phyloP scores from a whole-genome alignment of 768 basidiomycete species.

The Trametopsis cervina region DNA sequence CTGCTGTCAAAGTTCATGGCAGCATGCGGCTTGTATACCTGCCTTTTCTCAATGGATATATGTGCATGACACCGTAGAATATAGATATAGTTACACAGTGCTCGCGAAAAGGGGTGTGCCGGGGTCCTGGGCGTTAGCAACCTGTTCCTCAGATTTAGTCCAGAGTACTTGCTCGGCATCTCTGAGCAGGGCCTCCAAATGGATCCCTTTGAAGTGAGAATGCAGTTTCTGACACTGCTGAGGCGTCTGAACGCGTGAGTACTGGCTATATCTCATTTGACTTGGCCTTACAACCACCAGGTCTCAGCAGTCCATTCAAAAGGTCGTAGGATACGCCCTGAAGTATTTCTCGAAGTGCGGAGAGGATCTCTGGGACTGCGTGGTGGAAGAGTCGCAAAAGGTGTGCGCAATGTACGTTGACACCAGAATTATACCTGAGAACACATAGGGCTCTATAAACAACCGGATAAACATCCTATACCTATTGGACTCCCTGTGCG shows the following conservation, averaged over 20 bases:
- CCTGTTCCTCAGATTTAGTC: too few species aligned
- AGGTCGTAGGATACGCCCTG: slow-evolving; percentile 77
- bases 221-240: slow-evolving; percentile 63
- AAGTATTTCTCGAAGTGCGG: slow-evolving; percentile 82
- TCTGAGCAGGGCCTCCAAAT: too few species aligned
- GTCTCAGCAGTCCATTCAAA: slow-evolving; percentile 84
- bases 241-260: slow-evolving; percentile 62
- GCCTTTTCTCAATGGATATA: too few species aligned
- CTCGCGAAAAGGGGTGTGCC: too few species aligned
- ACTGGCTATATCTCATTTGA: neutral
- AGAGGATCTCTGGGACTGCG: slow-evolving; percentile 92
- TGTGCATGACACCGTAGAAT: too few species aligned
- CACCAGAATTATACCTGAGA: neutral
- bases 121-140: too few species aligned
- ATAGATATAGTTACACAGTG: too few species aligned
- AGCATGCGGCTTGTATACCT: too few species aligned
- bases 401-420: slow-evolving; percentile 28
- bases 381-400: slow-evolving; percentile 87
- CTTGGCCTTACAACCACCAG: slow-evolving; percentile 32
- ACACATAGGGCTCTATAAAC: slow-evolving; percentile 62
- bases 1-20: too few species aligned
- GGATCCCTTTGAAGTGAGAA: slow-evolving; percentile 69
- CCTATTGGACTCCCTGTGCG: slow-evolving; percentile 84
- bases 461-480: slow-evolving; percentile 91
- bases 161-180: too few species aligned